Base-by-base conservation (phyloP, 2,329 filamentous ascomycete species). In the Diaporthe citriasiana region DNA sequence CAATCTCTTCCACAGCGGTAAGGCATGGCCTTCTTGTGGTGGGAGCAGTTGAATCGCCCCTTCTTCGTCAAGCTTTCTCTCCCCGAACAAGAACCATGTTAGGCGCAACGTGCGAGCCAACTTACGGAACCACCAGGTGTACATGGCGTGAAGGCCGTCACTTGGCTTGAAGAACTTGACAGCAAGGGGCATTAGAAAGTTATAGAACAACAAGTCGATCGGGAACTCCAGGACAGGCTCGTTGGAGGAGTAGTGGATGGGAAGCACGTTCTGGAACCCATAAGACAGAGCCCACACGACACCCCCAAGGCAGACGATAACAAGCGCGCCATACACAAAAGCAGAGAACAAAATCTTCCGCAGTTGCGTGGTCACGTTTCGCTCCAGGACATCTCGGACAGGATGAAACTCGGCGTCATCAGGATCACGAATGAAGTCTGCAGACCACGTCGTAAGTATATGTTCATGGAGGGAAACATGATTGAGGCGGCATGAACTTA, bases 391-490 rank as follows among this genome's bases (percentile, higher is more conserved):
- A 82, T 99, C 97, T 50, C 97, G 94, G 7, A 99, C 96, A 0
- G 97, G 97, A 81, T 99, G 97, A 82, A 99, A 99, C 17, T 97
- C 98, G 12, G 97, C 97, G 82, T 99, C 97, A 82, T 99, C 97
- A 9, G 97, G 97, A 82, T 99, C 97, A 76, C 97, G 92, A 79
- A 99, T 99, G 82, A 99, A 99, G 85, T 98, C 93, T 94, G 75
- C 1, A 35, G 68, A 9, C 9, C 47, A 59, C 12, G 63, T 9
- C 13, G 76, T 85, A 80, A 87, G 83, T 76, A 77, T 76, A 25
- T 71, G 55, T 40, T 12, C 12, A 1, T 3, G 38, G 40, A 40
- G 68, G 50, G 53, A 19, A 7, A 13, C 40, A 35, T 25, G 1
- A 12, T 30, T 50, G 40, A 25, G 25, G 27, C 13, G 13, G 19